A percentile compares a stretch with the other conserved stretches of the same genome.
Evolutionary conservation across 1,284 basidiomycete species (phyloP).

Genomic region (Trichosporon inkin): DNA sequence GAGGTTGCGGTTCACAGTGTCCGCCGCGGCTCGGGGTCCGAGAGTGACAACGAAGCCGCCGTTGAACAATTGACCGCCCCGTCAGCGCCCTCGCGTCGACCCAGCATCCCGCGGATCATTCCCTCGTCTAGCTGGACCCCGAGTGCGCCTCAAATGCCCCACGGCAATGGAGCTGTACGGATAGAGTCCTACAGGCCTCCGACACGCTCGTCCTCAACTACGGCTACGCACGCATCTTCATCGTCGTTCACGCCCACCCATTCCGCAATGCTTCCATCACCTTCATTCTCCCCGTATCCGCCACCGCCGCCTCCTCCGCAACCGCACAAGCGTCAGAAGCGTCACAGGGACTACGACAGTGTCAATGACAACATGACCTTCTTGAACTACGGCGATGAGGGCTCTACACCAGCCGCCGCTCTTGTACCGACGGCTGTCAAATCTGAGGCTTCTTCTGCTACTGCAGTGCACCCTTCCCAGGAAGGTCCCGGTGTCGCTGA

Average conservation of each 20-base stretch:
- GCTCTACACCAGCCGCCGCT: not conserved
- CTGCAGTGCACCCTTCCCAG: not conserved
- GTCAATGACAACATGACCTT: slow-evolving; percentile 1
- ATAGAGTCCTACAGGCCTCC: slow-evolving; percentile 3
- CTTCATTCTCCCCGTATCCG: not conserved
- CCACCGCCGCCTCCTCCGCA: not conserved
- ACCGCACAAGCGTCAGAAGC: not conserved
- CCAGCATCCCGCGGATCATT: slow-evolving; percentile 10
- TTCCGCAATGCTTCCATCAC: not conserved
- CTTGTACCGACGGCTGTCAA: not conserved
- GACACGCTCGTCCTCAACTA: not conserved
- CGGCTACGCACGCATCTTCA: not conserved
- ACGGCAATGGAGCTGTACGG: not conserved
- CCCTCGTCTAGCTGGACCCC: slow-evolving; percentile 16
- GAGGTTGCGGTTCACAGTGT: slow-evolving; percentile 24
- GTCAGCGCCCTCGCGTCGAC: not conserved
- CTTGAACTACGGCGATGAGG: slow-evolving; percentile 29
- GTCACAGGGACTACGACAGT: slow-evolving; percentile 15
- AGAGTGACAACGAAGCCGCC: slow-evolving; percentile 26
- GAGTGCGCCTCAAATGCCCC: not conserved
- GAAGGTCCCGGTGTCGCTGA: not conserved
- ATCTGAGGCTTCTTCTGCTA: not conserved
- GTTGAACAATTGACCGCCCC: slow-evolving; percentile 26
- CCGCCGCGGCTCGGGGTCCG: slow-evolving; percentile 17
- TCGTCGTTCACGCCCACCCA: not conserved